Evolutionary conservation across 2,329 filamentous ascomycete genomes (phyloP), one percentile per base, ranked within the genome.

Genomic region (Diaporthe caulivora): DNA sequence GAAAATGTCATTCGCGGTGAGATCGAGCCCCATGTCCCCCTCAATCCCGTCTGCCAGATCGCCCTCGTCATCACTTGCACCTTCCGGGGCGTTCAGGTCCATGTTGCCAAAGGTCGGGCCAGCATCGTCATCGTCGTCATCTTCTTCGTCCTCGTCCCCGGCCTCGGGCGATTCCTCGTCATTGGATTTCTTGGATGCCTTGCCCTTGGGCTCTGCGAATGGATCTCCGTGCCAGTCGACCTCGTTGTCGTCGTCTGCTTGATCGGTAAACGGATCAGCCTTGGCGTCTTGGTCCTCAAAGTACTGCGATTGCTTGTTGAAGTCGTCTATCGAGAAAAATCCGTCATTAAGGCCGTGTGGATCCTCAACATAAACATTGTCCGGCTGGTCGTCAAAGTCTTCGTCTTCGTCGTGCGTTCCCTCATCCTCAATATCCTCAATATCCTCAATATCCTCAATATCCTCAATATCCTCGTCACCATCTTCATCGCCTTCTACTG

Each of bases 281-380:
- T 90, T 88, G 37, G 90, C 89, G 81, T 98, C 96, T 82, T 95
- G 93, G 76, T 94, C 91, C 82, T 99, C 97, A 64, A 98, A 91
- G 80, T 93, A 93, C 79, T 97, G 94, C 2, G 95, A 94, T 80
- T 97, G 94, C 81, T 93, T 94, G 87, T 99, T 99, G 89, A 99
- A 99, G 74, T 97, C 92, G 79, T 98, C 95, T 78, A 99, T 96
- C 21, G 95, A 97, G 85, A 99, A 99, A 85, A 99, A 99, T 7
- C 95, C 96, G 80, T 99, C 97, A 79, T 99, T 98, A 42, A 99
- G 90, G 9, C 95, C 95, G 80, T 97, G 88, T 5, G 92, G 91
- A 79, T 98, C 95, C 77, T 92, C 87, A 11, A 91, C 85, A 74
- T 92, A 92, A 51, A 89, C 88, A 64, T 88, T 88, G 1, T 84